phyloP scores from a whole-genome alignment of 495 filamentous ascomycete genomes.

The Apiosordaria backusii region DNA sequence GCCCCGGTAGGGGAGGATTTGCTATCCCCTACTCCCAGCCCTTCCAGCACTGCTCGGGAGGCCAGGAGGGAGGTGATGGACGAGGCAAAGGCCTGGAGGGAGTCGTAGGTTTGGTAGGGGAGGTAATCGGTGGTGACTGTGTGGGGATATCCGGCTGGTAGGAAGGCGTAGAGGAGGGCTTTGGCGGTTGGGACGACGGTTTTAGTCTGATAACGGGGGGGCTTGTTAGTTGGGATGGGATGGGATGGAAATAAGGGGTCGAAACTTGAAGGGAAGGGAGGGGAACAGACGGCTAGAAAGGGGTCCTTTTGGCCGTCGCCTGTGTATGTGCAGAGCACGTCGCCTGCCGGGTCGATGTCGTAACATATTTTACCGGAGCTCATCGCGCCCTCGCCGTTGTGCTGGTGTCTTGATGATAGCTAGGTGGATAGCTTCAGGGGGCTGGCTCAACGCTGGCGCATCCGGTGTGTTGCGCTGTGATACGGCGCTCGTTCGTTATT shows the following conservation, averaged over 20 bases:
- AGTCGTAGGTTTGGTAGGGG: constrained; percentile 69
- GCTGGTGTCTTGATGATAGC: background rate
- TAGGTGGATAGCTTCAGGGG: background rate
- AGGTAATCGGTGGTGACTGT: constrained; percentile 90
- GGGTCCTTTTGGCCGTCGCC: constrained; percentile 24
- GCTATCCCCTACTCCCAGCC: constrained; percentile 87
- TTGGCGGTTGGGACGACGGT: constrained; percentile 30
- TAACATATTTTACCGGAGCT: constrained; percentile 27
- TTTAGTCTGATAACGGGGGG: constrained; percentile 25
- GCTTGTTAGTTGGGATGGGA: background rate
- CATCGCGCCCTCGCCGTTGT: constrained; percentile 21
- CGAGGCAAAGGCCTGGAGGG: constrained; percentile 91
- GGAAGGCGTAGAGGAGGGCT: constrained; percentile 65
- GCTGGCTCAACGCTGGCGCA: background rate
- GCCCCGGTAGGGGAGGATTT: constrained; percentile 81
- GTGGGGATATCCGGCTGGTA: constrained; percentile 90
- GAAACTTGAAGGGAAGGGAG: background rate
- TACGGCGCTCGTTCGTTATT: background rate
- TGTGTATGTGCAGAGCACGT: constrained; percentile 35
- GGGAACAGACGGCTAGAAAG: constrained; percentile 21
- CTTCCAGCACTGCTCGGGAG: constrained; percentile 85
- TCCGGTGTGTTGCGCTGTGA: background rate
- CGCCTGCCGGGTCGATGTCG: constrained; percentile 40
- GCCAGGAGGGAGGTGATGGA: constrained; percentile 87
- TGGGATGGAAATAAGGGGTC: background rate